phyloP scores from a whole-genome alignment of 1,284 basidiomycete genomes.

The Leccinum subspadiceum region DNA sequence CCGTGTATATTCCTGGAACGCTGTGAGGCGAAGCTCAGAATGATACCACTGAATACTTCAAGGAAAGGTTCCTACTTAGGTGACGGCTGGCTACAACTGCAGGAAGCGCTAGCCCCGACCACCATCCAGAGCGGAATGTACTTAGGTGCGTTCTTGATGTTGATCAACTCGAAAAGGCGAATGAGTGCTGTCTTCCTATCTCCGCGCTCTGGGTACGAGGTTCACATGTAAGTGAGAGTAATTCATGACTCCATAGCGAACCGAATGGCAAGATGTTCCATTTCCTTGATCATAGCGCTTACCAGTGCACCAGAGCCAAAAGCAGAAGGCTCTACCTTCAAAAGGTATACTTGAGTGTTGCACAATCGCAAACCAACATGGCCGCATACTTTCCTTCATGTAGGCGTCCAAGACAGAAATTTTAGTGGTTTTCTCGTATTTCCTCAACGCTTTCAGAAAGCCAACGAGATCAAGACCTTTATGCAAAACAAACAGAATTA shows the following conservation, averaged over 20 bases:
- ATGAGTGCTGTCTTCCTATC: constrained; percentile 78
- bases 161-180: constrained; percentile 56
- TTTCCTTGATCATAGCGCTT: constrained; percentile 66
- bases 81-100: constrained; percentile 69
- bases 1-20: constrained; percentile 58
- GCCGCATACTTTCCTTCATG: constrained; percentile 61
- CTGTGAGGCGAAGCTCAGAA: constrained; percentile 36
- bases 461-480: constrained; percentile 85
- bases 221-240: neutral
- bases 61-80: constrained; percentile 47
- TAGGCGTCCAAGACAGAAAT: constrained; percentile 69
- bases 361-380: neutral
- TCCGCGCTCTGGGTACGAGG: constrained; percentile 61
- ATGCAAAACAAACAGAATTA: constrained; percentile 9
- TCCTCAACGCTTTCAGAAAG: constrained; percentile 90
- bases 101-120: constrained; percentile 76
- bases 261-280: constrained; percentile 65
- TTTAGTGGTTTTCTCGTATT: constrained; percentile 86
- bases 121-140: constrained; percentile 73
- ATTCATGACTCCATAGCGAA: constrained; percentile 52
- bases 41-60: neutral
- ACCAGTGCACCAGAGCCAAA: constrained; percentile 65
- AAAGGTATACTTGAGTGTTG: neutral
- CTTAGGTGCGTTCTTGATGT: constrained; percentile 67
- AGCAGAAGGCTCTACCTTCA: constrained; percentile 58